phyloP scores from a whole-genome alignment of 192 early-diverging fungal genomes.

The Umbelopsis sp. region DNA sequence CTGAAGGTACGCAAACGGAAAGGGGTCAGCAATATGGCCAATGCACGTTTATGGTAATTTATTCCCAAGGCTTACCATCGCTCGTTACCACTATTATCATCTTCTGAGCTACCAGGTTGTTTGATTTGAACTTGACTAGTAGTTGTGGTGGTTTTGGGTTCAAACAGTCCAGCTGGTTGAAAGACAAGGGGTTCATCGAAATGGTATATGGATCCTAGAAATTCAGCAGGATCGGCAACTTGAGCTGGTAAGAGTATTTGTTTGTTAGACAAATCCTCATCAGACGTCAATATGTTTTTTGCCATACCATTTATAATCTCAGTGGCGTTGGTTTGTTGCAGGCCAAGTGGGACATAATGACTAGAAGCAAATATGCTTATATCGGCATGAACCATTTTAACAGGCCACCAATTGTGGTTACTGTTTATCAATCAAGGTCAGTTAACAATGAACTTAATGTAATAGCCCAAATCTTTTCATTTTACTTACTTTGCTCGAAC shows the following conservation, averaged over 20 bases:
- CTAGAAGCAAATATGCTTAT: slow-evolving; percentile 67
- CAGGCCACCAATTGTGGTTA: slow-evolving; percentile 59
- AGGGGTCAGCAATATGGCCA: not conserved
- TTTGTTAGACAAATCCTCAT: not conserved
- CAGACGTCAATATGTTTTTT: not conserved
- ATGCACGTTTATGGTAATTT: too few relatives aligned
- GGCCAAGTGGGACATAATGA: slow-evolving; percentile 25
- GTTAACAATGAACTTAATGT: not conserved
- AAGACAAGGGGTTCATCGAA: slow-evolving; percentile 35
- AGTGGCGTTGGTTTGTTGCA: slow-evolving; percentile 14
- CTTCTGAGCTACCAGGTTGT: slow-evolving; percentile 28
- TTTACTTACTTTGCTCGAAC: slow-evolving; percentile 43
- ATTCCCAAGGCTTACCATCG: slow-evolving; percentile 25
- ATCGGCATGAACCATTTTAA: slow-evolving; percentile 55
- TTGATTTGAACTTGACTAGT: slow-evolving; percentile 38
- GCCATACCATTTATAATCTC: not conserved
- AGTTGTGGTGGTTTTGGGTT: slow-evolving; percentile 15
- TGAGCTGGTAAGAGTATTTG: not conserved
- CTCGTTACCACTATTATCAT: slow-evolving; percentile 37
- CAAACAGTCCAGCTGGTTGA: slow-evolving; percentile 28
- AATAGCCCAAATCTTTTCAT: not conserved
- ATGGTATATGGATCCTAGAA: slow-evolving; percentile 37
- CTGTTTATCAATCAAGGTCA: not conserved
- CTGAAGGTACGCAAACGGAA: slow-evolving; percentile 7
- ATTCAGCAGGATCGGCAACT: slow-evolving; percentile 33